Evolutionary conservation across 31 red algal genomes (phyloP).

Genomic region (Endocladia muricata): DNA sequence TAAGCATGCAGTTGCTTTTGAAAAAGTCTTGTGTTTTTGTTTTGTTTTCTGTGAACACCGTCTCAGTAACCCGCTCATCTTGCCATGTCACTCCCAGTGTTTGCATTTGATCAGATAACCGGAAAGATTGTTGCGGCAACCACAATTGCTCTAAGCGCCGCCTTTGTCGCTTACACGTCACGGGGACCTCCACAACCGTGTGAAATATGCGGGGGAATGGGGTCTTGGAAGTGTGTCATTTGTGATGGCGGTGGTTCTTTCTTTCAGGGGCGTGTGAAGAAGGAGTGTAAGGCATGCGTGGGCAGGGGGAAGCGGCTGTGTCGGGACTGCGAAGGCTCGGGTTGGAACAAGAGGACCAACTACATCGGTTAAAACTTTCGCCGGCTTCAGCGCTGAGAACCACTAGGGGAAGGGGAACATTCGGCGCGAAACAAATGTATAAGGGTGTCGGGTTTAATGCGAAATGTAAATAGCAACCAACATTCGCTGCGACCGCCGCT

Average conservation of each 20-base stretch:
- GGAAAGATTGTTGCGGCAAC: slow-evolving; percentile 8
- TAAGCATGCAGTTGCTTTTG: too few relatives aligned
- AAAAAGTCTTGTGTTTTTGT: too few relatives aligned
- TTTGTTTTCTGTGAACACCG: too few relatives aligned
- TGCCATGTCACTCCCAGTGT: neutral
- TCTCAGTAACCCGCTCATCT: too few relatives aligned
- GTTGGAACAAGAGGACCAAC: slow-evolving; percentile 62
- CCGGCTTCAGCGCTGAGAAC: neutral
- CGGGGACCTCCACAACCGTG: slow-evolving; percentile 30
- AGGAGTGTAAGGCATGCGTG: slow-evolving; percentile 61
- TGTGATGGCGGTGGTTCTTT: slow-evolving; percentile 54
- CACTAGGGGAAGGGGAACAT: too few relatives aligned
- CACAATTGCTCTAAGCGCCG: slow-evolving; percentile 15
- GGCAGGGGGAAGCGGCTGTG: slow-evolving; percentile 63
- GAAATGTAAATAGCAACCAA: slow-evolving; percentile 79
- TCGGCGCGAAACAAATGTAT: too few relatives aligned
- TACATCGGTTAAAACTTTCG: slow-evolving; percentile 36
- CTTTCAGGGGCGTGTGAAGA: slow-evolving; percentile 36
- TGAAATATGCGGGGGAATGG: slow-evolving; percentile 55
- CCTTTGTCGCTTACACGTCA: slow-evolving; percentile 7
- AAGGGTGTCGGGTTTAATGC: too few relatives aligned
- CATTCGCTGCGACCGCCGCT: slow-evolving; percentile 76
- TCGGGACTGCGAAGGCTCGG: slow-evolving; percentile 48
- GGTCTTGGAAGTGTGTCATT: slow-evolving; percentile 68
- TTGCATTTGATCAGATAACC: slow-evolving; percentile 29